Evolutionary conservation across 148 eudicot genomes (phyloP), one percentile per base, ranked within the genome.

Genomic region (Pharnaceum exiguum): DNA sequence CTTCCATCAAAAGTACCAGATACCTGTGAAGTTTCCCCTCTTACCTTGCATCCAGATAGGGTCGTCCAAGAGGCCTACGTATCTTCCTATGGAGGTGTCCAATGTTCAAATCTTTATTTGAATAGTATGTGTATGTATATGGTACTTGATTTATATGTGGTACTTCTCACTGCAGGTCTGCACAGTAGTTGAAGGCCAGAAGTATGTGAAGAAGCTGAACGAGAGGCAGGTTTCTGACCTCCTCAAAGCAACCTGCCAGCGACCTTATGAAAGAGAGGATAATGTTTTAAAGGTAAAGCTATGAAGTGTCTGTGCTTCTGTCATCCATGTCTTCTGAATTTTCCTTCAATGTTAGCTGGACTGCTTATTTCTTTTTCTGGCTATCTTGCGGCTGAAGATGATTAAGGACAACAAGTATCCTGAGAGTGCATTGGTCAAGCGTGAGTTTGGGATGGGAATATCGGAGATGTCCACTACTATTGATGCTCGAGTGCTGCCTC

Each of bases 1-100:
- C 43, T 88, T 83, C 37, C 66, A 28, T 2, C 35, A 76, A 18
- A 75, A 61, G 62, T 81, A 93, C 62, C 51, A 75, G 2, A 48
- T 76, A 18, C 45, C 4, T 10, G 79, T 93, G 1, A 43, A 6
- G 5, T 71, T 12, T 58, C 67, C 80, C 4, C 12, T 10, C 1
- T 71, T 93, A 51, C 99, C 99, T 10, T 87, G 89, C 46, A 24
- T 93, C 60, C 77, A 76, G 51, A 67, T 75, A 19, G 98, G 98
- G 21, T 73, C 56, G 42, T 58, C 75, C 23, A 60, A 75, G 53
- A 85, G 59, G 58, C 75, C 90, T 50, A 68, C 60, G 0, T 74
- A 74, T 63, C 30, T 93, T 16, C 99, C 99, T 0, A 79, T 88
- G 91, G 99, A 93, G 99, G 99, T 91, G 19, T 55, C 45, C 23